These are phyloP conservation scores for Penicillium sp. DNA, from an alignment of 2,329 filamentous ascomycete genomes.

Conservation along the genomic window DNA sequence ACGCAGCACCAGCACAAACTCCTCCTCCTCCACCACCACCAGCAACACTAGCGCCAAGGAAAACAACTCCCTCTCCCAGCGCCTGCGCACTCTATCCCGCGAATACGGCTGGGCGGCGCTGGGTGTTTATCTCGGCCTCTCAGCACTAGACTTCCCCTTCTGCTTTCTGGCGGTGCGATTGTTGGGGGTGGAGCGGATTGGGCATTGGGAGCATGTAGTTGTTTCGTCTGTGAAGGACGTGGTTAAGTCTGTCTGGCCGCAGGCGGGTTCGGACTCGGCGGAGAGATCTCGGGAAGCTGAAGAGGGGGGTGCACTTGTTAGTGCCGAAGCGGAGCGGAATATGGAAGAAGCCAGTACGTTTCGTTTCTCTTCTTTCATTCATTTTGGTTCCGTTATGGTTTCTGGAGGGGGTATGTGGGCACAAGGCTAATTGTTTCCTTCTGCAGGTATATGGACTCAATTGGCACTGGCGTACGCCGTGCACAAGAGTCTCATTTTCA, in stretches of 20 bases:
- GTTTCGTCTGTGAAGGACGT: conserved; percentile 41
- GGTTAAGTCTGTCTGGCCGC: conserved; percentile 43
- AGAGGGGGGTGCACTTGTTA: conserved; percentile 51
- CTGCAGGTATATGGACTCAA: conserved; percentile 73
- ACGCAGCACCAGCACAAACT: conserved; percentile 29
- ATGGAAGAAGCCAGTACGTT: conserved; percentile 68
- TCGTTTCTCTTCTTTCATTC: conserved; percentile 43
- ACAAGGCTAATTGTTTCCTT: conserved; percentile 1
- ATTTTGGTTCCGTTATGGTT: neutral
- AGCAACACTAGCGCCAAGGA: conserved; percentile 24
- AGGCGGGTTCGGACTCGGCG: neutral
- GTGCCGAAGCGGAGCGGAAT: conserved; percentile 61
- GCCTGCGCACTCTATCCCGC: conserved; percentile 78
- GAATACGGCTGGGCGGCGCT: conserved; percentile 95
- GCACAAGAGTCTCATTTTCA: conserved; percentile 96
- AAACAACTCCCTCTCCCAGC: conserved; percentile 62
- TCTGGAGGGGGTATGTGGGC: neutral
- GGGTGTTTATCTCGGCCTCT: conserved; percentile 84
- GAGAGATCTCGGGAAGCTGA: conserved; percentile 19
- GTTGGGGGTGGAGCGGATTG: conserved; percentile 84
- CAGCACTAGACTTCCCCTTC: conserved; percentile 88
- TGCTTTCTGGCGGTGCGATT: conserved; percentile 86
- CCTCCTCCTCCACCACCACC: conserved; percentile 21
- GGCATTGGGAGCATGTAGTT: conserved; percentile 53
- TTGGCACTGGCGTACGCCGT: conserved; percentile 92